A percentile compares a stretch with the other conserved stretches of the same genome.
phyloP scores from a whole-genome alignment of 352 stramenopile genomes.

The Pythium periplocum region DNA sequence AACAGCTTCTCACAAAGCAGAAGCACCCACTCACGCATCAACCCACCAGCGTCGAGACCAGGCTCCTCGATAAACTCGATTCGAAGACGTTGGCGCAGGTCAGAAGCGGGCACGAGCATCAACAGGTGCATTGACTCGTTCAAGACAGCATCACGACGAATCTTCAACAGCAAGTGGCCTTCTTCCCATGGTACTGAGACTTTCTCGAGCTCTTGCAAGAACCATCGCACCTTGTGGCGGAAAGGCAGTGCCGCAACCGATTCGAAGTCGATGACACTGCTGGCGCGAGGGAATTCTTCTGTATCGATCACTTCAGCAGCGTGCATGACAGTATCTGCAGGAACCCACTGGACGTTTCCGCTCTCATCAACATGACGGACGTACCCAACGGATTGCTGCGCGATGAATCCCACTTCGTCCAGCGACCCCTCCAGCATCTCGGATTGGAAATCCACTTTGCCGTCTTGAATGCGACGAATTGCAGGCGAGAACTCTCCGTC shows the following conservation, averaged over 20 bases:
- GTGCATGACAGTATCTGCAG: slow-evolving; percentile 61
- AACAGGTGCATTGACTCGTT: slow-evolving; percentile 81
- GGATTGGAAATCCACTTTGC: slow-evolving; percentile 6
- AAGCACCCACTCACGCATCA: slow-evolving; percentile 78
- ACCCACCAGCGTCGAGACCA: slow-evolving; percentile 61
- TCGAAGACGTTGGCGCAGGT: slow-evolving; percentile 65
- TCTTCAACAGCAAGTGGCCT: slow-evolving; percentile 74
- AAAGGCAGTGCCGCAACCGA: slow-evolving; percentile 66
- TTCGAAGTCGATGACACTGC: slow-evolving; percentile 72
- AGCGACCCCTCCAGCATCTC: slow-evolving; percentile 14
- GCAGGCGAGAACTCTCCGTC: slow-evolving; percentile 42
- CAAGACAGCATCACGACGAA: slow-evolving; percentile 65
- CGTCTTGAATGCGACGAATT: slow-evolving; percentile 45
- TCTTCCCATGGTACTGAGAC: slow-evolving; percentile 76
- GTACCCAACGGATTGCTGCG: slow-evolving; percentile 69
- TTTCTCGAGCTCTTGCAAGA: slow-evolving; percentile 70
- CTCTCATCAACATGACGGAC: slow-evolving; percentile 65
- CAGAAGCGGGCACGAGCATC: slow-evolving; percentile 65
- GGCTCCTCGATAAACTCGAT: slow-evolving; percentile 85
- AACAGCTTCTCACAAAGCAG: slow-evolving; percentile 76
- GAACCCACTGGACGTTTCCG: slow-evolving; percentile 67
- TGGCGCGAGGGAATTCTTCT: slow-evolving; percentile 69
- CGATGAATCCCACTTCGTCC: slow-evolving; percentile 35
- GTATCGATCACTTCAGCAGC: slow-evolving; percentile 58
- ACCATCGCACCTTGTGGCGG: slow-evolving; percentile 70